Percentiles rank a stretch among this genome's conserved stretches.
These are phyloP conservation scores for Saccharomyces hybrid DNA, from an alignment of 1,139 yeast species.

Conservation along the genomic window DNA sequence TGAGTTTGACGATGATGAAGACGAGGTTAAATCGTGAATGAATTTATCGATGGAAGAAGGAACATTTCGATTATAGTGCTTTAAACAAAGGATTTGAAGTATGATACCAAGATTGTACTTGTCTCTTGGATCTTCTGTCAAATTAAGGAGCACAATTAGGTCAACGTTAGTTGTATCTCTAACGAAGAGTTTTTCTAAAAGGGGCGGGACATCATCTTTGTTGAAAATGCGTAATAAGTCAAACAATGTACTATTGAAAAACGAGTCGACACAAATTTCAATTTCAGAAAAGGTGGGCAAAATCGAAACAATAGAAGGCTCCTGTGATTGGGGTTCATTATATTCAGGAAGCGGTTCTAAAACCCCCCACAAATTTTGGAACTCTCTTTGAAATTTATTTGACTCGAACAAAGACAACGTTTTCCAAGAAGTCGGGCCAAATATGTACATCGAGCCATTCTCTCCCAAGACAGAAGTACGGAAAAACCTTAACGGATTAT, in stretches of 20 bases:
- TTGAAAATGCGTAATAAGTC: slow-evolving; percentile 18
- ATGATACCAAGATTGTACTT: slow-evolving; percentile 20
- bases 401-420: slow-evolving; percentile 14
- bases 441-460: slow-evolving; percentile 10
- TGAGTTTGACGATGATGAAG: slow-evolving; percentile 12
- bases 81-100: slow-evolving; percentile 14
- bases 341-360: slow-evolving; percentile 8
- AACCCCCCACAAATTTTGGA: slow-evolving; percentile 17
- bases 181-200: slow-evolving; percentile 8
- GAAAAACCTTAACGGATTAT: background rate
- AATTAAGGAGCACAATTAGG: background rate
- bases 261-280: slow-evolving; percentile 10
- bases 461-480: slow-evolving; percentile 4
- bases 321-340: background rate
- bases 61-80: slow-evolving; percentile 11
- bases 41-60: slow-evolving; percentile 15
- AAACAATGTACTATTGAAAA: slow-evolving; percentile 18
- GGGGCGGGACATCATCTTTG: slow-evolving; percentile 14
- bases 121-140: slow-evolving; percentile 13
- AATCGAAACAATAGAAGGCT: background rate
- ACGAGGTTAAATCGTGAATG: slow-evolving; percentile 14
- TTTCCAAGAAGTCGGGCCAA: slow-evolving; percentile 25
- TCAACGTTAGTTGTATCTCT: background rate
- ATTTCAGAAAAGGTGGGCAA: slow-evolving; percentile 19
- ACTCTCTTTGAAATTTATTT: slow-evolving; percentile 16